Base-by-base conservation (phyloP, 805 yeast genomes). In the Lipomyces lipofer region DNA sequence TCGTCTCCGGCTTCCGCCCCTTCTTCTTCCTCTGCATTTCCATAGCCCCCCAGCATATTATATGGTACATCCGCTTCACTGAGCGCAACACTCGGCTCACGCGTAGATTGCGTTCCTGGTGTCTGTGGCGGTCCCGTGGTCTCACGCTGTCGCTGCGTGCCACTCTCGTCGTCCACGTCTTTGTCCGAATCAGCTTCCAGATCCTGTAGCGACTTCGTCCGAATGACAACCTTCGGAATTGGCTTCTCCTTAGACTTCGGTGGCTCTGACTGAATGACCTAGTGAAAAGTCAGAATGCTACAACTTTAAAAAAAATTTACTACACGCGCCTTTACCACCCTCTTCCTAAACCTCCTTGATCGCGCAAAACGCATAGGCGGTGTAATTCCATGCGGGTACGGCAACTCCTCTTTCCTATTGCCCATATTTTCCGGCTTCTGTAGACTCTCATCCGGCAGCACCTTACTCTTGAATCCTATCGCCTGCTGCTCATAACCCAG, bases 341-440 rank as follows among this genome's bases (percentile, higher is more conserved):
- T 82, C 50, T 85, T 80, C 47, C 88, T 83, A 66, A 87, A 84
- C 56, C 94, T 77, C 42, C 89, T 74, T 56, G 85, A 79, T 40
- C 82, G 75, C 2, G 85, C 86, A 61, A 85, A 83, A 64, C 81
- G 79, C 72, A 87, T 75, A 0, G 98, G 96, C 5, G 88, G 84
- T 0, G 94, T 81, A 17, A 94, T 68, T 6, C 99, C 99, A 69
- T 87, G 88, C n/a, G 80, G 82, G 63, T 76, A 80, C 33, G 70
- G 74, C 21, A 52, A 40, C 27, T 62, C 63, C 40, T 43, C 58
- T 24, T 51, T 61, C 46, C 43, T 52, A 35, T 36, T 51, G 28
- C 58, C 58, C 39, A 36, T 56, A 28, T 45, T 52, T 17, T 51
- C 52, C 15, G 53, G 56, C 43, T 47, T 47, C 36, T 22, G 58